A percentile compares a stretch with the other conserved stretches of the same genome.
These are phyloP conservation scores for Solanum sejunctum DNA, from an alignment of 257 asterid genomes.

Conservation along the genomic window DNA sequence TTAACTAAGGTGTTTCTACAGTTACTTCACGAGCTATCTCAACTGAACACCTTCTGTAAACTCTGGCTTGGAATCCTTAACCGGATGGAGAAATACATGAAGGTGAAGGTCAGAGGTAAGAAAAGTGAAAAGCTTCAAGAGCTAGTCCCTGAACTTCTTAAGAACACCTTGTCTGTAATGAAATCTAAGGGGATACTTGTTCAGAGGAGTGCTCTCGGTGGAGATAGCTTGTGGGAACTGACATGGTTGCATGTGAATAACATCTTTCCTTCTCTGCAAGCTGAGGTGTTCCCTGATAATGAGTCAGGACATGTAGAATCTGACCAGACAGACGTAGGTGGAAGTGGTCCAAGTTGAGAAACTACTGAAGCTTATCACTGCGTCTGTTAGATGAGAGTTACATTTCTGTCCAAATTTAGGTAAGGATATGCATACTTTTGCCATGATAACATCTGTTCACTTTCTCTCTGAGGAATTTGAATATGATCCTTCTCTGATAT, in stretches of 20 bases:
- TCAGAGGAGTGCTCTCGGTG: slow-evolving; percentile 69
- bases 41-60: slow-evolving; percentile 67
- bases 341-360: slow-evolving; percentile 5
- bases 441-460: slow-evolving; percentile 1
- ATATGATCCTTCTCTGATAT: slow-evolving; percentile 6
- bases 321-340: slow-evolving; percentile 9
- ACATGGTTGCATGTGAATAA: slow-evolving; percentile 93
- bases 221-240: slow-evolving; percentile 89
- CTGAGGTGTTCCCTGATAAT: slow-evolving; percentile 55
- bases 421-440: slow-evolving; percentile 8
- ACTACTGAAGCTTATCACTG: background rate
- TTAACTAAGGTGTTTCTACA: slow-evolving; percentile 51
- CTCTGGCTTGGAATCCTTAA: slow-evolving; percentile 83
- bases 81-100: slow-evolving; percentile 73
- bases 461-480: slow-evolving; percentile 3
- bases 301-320: slow-evolving; percentile 22
- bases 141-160: slow-evolving; percentile 73
- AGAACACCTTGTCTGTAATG: slow-evolving; percentile 72
- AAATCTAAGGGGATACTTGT: slow-evolving; percentile 70
- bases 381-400: background rate
- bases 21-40: slow-evolving; percentile 41
- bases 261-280: slow-evolving; percentile 57
- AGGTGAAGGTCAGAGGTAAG: slow-evolving; percentile 56
- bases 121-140: slow-evolving; percentile 80
- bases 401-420: background rate